phyloP scores from a whole-genome alignment of 2,329 filamentous ascomycete species.

The Mycosphaerella arachidis region DNA sequence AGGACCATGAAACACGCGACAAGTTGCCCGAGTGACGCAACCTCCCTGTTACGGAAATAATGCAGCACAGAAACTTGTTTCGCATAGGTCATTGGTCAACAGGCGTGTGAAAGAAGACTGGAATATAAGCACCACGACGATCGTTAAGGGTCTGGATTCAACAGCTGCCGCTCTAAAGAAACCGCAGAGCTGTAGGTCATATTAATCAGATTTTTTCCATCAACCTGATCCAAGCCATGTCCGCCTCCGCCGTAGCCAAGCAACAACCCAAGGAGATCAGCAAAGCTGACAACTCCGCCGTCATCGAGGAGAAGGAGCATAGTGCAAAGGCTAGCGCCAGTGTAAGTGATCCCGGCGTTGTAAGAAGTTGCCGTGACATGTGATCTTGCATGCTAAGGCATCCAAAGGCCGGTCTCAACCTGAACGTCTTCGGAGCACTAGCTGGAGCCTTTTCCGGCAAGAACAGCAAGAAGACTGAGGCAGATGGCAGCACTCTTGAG shows the following conservation, averaged over 20 bases:
- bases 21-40: background rate
- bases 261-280: conserved; percentile 13
- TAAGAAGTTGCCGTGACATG: background rate
- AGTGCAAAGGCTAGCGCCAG: conserved; percentile 33
- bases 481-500: conserved; percentile 31
- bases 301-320: conserved; percentile 29
- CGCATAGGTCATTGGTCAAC: background rate
- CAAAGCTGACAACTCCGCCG: conserved; percentile 9
- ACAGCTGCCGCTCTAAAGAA: background rate
- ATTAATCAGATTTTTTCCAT: background rate
- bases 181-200: background rate
- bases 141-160: background rate
- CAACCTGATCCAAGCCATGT: background rate
- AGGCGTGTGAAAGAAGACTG: background rate
- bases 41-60: background rate
- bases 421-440: conserved; percentile 36
- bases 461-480: conserved; percentile 28
- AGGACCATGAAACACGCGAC: background rate
- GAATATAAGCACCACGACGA: background rate
- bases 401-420: conserved; percentile 34
- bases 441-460: conserved; percentile 33
- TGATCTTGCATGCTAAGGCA: background rate
- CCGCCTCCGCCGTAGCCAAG: conserved; percentile 10
- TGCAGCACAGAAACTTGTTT: background rate
- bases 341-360: conserved; percentile 20